Conservation (phyloP, 345 rosid species). For the Iberis pinnata region DNA sequence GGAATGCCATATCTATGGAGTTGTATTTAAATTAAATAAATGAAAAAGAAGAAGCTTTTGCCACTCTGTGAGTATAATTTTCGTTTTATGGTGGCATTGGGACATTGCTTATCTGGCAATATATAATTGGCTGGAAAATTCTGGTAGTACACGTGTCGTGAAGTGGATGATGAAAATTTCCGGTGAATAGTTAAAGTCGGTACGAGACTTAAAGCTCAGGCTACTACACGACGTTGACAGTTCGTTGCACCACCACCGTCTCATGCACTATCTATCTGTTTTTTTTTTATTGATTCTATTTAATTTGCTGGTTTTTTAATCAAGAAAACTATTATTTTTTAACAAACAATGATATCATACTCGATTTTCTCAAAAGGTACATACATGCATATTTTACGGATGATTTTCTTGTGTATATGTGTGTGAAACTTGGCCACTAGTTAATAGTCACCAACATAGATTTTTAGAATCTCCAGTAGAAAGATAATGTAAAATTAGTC, state of each 20-base stretch:
- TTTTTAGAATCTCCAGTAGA: too few relatives aligned
- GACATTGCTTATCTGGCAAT: conserved; percentile 15
- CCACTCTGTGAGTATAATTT: conserved; percentile 23
- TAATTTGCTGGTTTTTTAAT: too few relatives aligned
- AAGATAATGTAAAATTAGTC: too few relatives aligned
- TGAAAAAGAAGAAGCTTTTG: conserved; percentile 21
- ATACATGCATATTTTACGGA: neutral
- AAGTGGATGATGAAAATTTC: conserved; percentile 9
- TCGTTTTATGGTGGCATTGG: conserved; percentile 9
- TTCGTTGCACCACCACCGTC: conserved; percentile 28
- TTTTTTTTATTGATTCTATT: neutral
- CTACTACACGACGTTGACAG: conserved; percentile 25
- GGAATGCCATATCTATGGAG: conserved; percentile 18
- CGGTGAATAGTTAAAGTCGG: conserved; percentile 29
- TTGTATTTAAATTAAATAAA: neutral
- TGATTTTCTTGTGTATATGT: neutral
- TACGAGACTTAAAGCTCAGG: conserved; percentile 28
- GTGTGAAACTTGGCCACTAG: conserved; percentile 24
- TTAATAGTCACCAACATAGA: conserved; percentile 16
- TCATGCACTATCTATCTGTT: neutral
- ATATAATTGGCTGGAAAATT: conserved; percentile 11
- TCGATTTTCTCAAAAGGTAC: neutral
- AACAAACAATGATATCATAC: neutral
- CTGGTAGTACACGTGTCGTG: conserved; percentile 20
- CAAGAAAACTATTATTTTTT: neutral